Evolutionary conservation across 108 stramenopile species (phyloP).

Genomic region (Seminavis robusta): DNA sequence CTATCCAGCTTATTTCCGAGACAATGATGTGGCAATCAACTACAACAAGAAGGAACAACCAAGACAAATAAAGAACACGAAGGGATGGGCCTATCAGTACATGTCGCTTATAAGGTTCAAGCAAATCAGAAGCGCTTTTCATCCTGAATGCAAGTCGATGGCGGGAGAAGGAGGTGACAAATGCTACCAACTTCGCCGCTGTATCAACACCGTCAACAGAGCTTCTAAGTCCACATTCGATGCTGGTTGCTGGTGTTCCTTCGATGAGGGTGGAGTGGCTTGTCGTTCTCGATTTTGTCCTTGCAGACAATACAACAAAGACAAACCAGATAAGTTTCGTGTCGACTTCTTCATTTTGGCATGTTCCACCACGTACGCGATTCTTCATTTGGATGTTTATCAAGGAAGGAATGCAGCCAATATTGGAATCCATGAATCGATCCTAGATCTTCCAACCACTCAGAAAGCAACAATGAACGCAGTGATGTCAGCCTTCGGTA

Average conservation of each 20-base stretch:
- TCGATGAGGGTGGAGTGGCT: slow-evolving; percentile 17
- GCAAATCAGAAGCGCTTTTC: slow-evolving; percentile 2
- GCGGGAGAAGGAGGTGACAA: not conserved
- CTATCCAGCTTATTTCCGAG: not conserved
- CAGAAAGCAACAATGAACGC: slow-evolving; percentile 17
- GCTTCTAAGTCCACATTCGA: slow-evolving; percentile 5
- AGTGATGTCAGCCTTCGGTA: not conserved
- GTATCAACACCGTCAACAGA: not conserved
- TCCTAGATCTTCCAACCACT: slow-evolving; percentile 4
- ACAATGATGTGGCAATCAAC: no score
- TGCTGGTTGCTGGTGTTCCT: not conserved
- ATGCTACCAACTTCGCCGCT: not conserved
- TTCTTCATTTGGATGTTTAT: slow-evolving; percentile 13
- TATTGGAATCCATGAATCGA: not conserved
- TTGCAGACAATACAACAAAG: slow-evolving; percentile 18
- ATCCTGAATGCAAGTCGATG: not conserved
- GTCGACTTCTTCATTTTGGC: slow-evolving; percentile 6
- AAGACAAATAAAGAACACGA: no score
- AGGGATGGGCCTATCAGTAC: no score
- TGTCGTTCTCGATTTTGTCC: slow-evolving; percentile 1
- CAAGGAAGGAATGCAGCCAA: slow-evolving; percentile 13
- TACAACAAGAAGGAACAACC: no score
- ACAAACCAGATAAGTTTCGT: slow-evolving; percentile 19
- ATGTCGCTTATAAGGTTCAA: not conserved
- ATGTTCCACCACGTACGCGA: slow-evolving; percentile 1